Evolutionary conservation across 2,329 filamentous ascomycete species (phyloP).

Genomic region (Alternaria ventricosa): DNA sequence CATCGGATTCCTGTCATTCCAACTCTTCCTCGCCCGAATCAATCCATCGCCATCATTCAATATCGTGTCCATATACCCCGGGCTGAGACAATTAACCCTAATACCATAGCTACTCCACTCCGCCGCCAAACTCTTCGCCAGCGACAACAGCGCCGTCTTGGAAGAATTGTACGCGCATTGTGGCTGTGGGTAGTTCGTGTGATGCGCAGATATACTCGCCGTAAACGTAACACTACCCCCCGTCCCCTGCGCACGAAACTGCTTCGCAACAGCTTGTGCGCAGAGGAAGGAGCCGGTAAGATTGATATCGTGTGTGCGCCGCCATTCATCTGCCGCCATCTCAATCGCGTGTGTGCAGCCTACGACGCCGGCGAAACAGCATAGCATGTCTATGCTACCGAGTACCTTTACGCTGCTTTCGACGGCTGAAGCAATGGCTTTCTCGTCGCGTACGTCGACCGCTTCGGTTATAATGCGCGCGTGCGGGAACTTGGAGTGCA

Average conservation of each 20-base stretch:
- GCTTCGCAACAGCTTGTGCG: constrained; percentile 67
- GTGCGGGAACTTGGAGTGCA: constrained; percentile 63
- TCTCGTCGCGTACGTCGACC: constrained; percentile 67
- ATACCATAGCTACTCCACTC: constrained; percentile 78
- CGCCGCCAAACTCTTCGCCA: constrained; percentile 70
- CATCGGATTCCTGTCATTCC: constrained; percentile 66
- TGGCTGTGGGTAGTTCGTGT: constrained; percentile 75
- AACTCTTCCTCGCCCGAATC: constrained; percentile 60
- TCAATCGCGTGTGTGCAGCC: constrained; percentile 67
- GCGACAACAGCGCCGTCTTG: constrained; percentile 70
- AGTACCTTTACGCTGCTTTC: constrained; percentile 51
- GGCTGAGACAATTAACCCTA: constrained; percentile 71
- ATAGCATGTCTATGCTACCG: constrained; percentile 62
- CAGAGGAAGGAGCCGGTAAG: constrained; percentile 73
- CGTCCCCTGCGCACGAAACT: constrained; percentile 46
- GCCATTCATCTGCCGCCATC: constrained; percentile 65
- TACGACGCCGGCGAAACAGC: constrained; percentile 74
- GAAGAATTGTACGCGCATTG: constrained; percentile 75
- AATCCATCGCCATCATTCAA: constrained; percentile 71
- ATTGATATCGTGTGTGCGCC: constrained; percentile 72
- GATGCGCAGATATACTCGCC: constrained; percentile 71
- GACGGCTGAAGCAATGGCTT: constrained; percentile 51
- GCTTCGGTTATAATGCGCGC: constrained; percentile 58
- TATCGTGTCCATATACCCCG: constrained; percentile 80
- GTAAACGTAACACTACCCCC: constrained; percentile 71